These are phyloP conservation scores for Aspergillus sojae DNA, from an alignment of 2,329 filamentous ascomycete species.

Conservation along the genomic window DNA sequence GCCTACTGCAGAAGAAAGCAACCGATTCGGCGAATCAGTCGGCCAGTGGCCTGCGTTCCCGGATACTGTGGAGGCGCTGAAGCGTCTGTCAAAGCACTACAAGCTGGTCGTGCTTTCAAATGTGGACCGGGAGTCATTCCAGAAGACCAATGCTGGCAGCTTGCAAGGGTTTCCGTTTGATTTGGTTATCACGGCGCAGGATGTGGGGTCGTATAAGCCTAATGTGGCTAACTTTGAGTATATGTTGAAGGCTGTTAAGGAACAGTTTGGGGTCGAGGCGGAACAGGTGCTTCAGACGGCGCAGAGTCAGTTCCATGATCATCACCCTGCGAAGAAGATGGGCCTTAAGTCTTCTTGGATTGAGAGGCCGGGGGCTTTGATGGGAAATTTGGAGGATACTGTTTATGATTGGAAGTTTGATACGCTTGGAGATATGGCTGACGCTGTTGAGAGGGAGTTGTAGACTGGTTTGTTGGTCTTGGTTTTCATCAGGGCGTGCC, in stretches of 20 bases:
- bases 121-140: conserved; percentile 57
- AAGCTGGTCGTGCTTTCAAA: conserved; percentile 62
- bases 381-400: conserved; percentile 42
- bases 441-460: conserved; percentile 38
- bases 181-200: conserved; percentile 68
- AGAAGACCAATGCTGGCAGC: conserved; percentile 49
- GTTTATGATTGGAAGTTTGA: conserved; percentile 61
- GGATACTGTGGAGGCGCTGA: conserved; percentile 58
- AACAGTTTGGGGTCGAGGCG: conserved; percentile 60
- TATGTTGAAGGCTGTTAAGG: conserved; percentile 57
- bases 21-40: conserved; percentile 53
- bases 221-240: conserved; percentile 66
- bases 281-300: conserved; percentile 67
- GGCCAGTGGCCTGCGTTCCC: conserved; percentile 59
- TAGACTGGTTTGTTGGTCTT: background rate
- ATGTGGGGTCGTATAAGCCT: conserved; percentile 74
- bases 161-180: conserved; percentile 61
- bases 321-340: conserved; percentile 63
- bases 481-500: no score
- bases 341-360: conserved; percentile 69
- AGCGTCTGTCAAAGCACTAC: conserved; percentile 51
- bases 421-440: conserved; percentile 63
- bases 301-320: conserved; percentile 68
- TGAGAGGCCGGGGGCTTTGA: conserved; percentile 45
- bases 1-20: conserved; percentile 39